Evolutionary conservation across 2,329 filamentous ascomycete genomes (phyloP).

Genomic region (Myriosclerotinia duriaeana): DNA sequence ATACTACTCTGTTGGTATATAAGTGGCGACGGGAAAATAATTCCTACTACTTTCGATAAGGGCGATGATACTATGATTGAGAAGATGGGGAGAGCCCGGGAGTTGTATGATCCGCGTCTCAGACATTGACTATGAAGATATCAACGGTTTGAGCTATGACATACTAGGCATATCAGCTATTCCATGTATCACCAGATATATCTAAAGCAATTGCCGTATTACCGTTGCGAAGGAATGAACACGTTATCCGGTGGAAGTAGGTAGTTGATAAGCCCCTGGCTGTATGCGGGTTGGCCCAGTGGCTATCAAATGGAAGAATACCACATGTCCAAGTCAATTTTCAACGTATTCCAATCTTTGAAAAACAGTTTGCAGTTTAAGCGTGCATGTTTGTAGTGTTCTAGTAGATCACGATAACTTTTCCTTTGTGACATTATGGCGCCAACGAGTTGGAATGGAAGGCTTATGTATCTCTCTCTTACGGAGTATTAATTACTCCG

Average conservation of each 20-base stretch:
- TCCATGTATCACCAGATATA: neutral
- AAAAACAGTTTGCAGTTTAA: neutral
- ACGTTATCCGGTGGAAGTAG: neutral
- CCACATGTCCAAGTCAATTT: neutral
- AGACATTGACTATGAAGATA: constrained; percentile 2
- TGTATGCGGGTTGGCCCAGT: neutral
- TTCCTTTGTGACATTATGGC: neutral
- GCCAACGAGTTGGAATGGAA: neutral
- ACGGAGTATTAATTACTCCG: too few relatives aligned
- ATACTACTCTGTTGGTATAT: neutral
- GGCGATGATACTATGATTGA: neutral
- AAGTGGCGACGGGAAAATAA: neutral
- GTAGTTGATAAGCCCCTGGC: neutral
- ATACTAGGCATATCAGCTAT: neutral
- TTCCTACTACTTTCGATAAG: neutral
- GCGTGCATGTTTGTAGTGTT: neutral
- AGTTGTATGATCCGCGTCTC: constrained; percentile 21
- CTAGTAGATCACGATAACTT: neutral
- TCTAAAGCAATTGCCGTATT: neutral
- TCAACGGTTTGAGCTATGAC: constrained; percentile 13
- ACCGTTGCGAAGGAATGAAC: constrained; percentile 5
- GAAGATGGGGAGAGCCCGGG: neutral
- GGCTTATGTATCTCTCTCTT: too few relatives aligned
- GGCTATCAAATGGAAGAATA: constrained; percentile 9
- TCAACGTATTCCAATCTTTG: neutral